Evolutionary conservation across 2,329 filamentous ascomycete genomes (phyloP), one percentile per base, ranked within the genome.

Genomic region (Colletotrichum chlorophyti): DNA sequence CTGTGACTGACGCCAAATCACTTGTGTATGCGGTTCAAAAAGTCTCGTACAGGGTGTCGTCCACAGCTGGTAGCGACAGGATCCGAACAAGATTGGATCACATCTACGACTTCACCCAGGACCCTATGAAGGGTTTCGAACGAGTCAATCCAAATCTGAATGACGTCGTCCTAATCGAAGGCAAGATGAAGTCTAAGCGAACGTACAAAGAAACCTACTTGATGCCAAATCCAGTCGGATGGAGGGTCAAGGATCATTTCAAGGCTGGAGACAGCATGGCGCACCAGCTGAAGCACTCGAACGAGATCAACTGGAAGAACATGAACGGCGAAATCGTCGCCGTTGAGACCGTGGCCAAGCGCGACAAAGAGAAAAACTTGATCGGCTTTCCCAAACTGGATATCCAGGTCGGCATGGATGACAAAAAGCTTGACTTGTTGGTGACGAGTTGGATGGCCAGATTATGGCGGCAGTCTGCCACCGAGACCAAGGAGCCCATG

Each of bases 371-470:
- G 4, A 64, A 62, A 4, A 62, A 47, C 0, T 12, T 67, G 3
- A 15, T 46, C 3, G 59, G 57, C 14, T 46, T 63, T 6, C 68
- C 69, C 3, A 54, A 66, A 10, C 55, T 71, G 24, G 53, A 65
- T 4, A 63, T 71, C 5, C 65, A 65, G 26, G 35, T 34, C 1
- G 43, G 14, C 0, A 40, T 70, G 15, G 60, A 64, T 1, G 66
- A 68, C n/a, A 71, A 66, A 41, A 27, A 64, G 8, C 54, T 70
- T 31, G 69, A 71, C 59, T 47, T 71, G 2, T 34, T 71, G 11
- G 67, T 71, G 0, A 53, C 67, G 1, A 68, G 67, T 8, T 71
- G 69, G 69, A 65, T 65, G 46, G 67, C 68, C 3, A 57, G 68
- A 5, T 19, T 70, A 4, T 71, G 68, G 68, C 66, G 63, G 10